These are phyloP conservation scores for Krasilnikovozyma curviuscula DNA, from an alignment of 768 basidiomycete species.

Conservation along the genomic window DNA sequence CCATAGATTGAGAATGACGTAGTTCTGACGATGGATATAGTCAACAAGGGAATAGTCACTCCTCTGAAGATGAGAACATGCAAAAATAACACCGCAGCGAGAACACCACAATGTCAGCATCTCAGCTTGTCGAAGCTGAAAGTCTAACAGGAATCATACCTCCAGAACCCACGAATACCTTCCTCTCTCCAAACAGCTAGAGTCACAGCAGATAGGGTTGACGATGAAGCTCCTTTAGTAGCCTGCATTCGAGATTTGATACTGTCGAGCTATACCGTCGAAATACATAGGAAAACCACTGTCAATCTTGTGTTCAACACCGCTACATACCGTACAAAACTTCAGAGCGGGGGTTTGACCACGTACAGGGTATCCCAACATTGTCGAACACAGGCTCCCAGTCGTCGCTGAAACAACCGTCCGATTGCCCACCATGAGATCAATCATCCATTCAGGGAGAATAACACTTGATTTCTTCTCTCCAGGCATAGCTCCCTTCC, in stretches of 20 bases:
- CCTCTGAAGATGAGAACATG: no score
- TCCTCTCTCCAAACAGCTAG: conserved; percentile 46
- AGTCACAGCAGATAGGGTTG: conserved; percentile 38
- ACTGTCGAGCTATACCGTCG: conserved; percentile 50
- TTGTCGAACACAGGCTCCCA: conserved; percentile 78
- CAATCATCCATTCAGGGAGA: no score
- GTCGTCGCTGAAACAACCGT: conserved; percentile 66
- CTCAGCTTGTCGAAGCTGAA: no score
- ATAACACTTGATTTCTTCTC: background rate
- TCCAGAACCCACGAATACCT: conserved; percentile 32
- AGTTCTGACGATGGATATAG: conserved; percentile 87
- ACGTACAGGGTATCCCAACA: conserved; percentile 68
- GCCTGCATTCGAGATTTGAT: conserved; percentile 86
- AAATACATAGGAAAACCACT: background rate
- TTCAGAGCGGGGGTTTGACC: background rate
- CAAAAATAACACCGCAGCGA: no score
- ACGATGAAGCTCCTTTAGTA: conserved; percentile 45
- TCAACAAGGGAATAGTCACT: conserved; percentile 63
- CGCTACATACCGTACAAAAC: background rate
- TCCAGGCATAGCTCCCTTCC: background rate
- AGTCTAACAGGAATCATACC: no score
- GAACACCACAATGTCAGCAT: conserved; percentile 46
- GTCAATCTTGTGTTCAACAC: conserved; percentile 1
- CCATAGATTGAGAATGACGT: conserved; percentile 83
- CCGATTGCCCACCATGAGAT: no score